Evolutionary conservation across 2,329 filamentous ascomycete species (phyloP).

Genomic region (Niveomyces coronatus): DNA sequence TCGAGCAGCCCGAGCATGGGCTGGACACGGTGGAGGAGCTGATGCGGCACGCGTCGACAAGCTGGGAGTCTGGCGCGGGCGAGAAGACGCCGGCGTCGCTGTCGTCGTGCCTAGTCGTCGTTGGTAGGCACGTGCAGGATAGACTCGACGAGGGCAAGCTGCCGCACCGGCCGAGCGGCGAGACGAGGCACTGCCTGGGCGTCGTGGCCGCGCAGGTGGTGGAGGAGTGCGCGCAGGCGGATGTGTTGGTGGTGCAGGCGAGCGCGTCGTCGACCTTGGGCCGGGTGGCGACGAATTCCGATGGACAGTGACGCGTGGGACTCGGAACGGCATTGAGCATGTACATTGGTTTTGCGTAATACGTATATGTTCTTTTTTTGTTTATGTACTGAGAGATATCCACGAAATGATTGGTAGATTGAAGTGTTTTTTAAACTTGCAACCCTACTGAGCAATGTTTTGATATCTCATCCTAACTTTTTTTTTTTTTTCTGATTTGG

Average conservation of each 20-base stretch:
- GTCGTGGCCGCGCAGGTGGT: constrained; percentile 15
- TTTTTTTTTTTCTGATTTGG: too few relatives aligned
- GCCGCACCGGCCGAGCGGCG: constrained; percentile 10
- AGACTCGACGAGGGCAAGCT: constrained; percentile 16
- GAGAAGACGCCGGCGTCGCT: too few relatives aligned
- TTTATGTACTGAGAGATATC: too few relatives aligned
- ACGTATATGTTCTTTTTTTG: too few relatives aligned
- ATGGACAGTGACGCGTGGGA: too few relatives aligned
- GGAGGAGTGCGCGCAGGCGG: constrained; percentile 15
- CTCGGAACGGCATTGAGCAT: too few relatives aligned
- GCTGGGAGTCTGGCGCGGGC: constrained; percentile 2
- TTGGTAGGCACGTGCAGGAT: constrained; percentile 14
- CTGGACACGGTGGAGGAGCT: constrained; percentile 15
- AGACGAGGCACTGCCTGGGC: constrained; percentile 16
- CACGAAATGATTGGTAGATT: too few relatives aligned
- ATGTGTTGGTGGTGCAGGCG: constrained; percentile 19
- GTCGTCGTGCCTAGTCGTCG: constrained; percentile 16
- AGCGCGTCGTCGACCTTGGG: constrained; percentile 21
- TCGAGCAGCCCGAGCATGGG: constrained; percentile 12
- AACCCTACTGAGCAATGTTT: too few relatives aligned
- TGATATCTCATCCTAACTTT: too few relatives aligned
- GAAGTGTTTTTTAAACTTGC: too few relatives aligned
- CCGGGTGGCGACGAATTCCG: too few relatives aligned
- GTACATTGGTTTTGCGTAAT: too few relatives aligned
- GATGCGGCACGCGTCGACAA: constrained; percentile 13